Evolutionary conservation across 1,139 yeast genomes (phyloP), one percentile per base, ranked within the genome.

Genomic region (Pneumocystis oryctolagi): DNA sequence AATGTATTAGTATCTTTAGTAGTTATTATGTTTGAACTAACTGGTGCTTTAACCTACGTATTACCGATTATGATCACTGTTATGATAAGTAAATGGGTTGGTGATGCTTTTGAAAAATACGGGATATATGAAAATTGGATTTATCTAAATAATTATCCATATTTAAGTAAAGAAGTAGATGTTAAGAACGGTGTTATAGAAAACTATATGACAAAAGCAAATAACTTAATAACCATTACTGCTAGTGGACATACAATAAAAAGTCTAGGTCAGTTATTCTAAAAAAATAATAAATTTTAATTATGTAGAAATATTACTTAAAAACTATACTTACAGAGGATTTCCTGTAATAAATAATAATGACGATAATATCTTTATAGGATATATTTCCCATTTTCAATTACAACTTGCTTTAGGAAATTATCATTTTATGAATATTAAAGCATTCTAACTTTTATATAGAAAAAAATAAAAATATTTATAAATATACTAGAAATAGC

Each of bases 21-120:
- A 0, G 81, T 82, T 9, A 82, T 83, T 62, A 70, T 82, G 64
- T 82, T 83, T 70, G 87, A 82, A 69, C 72, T 82, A 61, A 83
- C 87, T 1, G 82, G 84, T 32, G 79, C 84, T 8, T 79, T 82
- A 67, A 80, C 82, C 39, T 82, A 82, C 69, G 85, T 83, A 6
- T 60, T 60, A 14, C 65, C 65, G 5, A 60, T 61, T 31, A 64
- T 64, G 64, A 61, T 64, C 5, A 62, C 65, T 20, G 61, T 64
- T n/a, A 58, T 64, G 37, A 62, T 64, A 30, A 58, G 62, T 56
- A 64, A 64, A 42, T 64, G 65, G 65, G 61, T 58, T 16, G 62
- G 64, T 14, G 65, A 64, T 34, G 62, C 65, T 31, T 60, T 63
- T 39, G 57, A 59, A 18, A 39, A 47, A 25, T 58, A 63, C 31